phyloP scores from a whole-genome alignment of 1,284 basidiomycete species.

The Neonothopanus nambi region DNA sequence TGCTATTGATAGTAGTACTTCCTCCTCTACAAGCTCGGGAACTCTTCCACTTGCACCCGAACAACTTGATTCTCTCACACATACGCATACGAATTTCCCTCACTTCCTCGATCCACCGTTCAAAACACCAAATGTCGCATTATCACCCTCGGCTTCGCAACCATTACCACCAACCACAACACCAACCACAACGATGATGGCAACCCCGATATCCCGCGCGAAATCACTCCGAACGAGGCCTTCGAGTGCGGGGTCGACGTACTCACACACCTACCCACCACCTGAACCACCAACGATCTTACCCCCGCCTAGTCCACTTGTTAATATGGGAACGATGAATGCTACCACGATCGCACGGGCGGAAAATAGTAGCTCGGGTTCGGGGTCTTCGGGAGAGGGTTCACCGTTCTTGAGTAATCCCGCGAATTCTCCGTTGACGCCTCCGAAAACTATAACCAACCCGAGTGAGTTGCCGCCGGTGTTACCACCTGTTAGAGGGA shows the following conservation, averaged over 20 bases:
- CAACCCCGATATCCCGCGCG: neutral
- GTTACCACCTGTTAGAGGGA: neutral
- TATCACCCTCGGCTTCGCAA: neutral
- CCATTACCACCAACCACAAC: neutral
- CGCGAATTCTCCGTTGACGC: neutral
- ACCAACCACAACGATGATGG: neutral
- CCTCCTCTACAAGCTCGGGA: neutral
- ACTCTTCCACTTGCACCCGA: neutral
- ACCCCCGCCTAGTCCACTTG: conserved; percentile 18
- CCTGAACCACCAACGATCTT: conserved; percentile 15
- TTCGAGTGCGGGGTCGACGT: neutral
- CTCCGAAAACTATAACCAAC: conserved; percentile 3
- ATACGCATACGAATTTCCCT: too few relatives aligned
- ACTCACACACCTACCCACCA: conserved; percentile 6
- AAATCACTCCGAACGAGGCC: neutral
- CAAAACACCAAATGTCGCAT: conserved; percentile 6
- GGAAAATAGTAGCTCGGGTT: conserved; percentile 11
- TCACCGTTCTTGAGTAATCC: neutral
- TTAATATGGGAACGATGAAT: conserved; percentile 15
- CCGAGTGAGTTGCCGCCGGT: conserved; percentile 13
- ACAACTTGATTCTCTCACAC: too few relatives aligned
- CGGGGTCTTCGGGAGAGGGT: neutral
- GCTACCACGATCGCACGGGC: neutral
- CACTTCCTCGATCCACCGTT: conserved; percentile 2
- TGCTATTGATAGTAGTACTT: neutral